These are phyloP conservation scores for Acer yangbiense DNA, from an alignment of 345 rosid genomes.

Conservation along the genomic window DNA sequence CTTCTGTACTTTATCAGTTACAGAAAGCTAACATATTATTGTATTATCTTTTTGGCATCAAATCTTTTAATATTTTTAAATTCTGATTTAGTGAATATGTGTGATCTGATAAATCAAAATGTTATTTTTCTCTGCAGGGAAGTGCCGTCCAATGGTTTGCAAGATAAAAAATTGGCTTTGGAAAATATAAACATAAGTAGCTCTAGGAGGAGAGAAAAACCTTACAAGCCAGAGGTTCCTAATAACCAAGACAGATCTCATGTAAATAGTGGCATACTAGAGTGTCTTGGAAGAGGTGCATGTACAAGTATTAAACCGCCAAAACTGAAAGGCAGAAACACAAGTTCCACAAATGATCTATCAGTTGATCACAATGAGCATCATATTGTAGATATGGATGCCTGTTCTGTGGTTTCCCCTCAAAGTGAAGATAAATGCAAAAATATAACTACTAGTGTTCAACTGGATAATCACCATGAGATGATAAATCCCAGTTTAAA, in stretches of 20 bases:
- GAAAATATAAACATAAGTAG: conserved; percentile 3
- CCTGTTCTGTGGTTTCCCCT: background rate
- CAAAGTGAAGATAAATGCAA: conserved; percentile 16
- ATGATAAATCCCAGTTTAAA: conserved; percentile 16
- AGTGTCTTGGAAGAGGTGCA: conserved; percentile 11
- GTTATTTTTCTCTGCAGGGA: conserved; percentile 21
- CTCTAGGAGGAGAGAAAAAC: conserved; percentile 14
- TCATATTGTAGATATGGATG: conserved; percentile 27
- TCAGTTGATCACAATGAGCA: conserved; percentile 16
- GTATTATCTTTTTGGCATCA: background rate
- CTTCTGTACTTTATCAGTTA: background rate
- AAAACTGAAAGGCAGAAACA: conserved; percentile 1
- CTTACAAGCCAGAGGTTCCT: conserved; percentile 17
- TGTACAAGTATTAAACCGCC: conserved; percentile 10
- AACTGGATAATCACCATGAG: conserved; percentile 19
- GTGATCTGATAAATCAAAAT: background rate
- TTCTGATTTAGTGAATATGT: background rate
- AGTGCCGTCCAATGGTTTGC: conserved; percentile 5
- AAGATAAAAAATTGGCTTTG: conserved; percentile 13
- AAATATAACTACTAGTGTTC: conserved; percentile 15
- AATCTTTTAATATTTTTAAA: background rate
- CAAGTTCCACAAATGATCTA: conserved; percentile 7
- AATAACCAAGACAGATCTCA: background rate
- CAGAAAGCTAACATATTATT: background rate
- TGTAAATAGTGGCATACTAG: background rate